Base-by-base conservation (phyloP, 179 eudicot genomes). In the Sideroxylon spinosum region DNA sequence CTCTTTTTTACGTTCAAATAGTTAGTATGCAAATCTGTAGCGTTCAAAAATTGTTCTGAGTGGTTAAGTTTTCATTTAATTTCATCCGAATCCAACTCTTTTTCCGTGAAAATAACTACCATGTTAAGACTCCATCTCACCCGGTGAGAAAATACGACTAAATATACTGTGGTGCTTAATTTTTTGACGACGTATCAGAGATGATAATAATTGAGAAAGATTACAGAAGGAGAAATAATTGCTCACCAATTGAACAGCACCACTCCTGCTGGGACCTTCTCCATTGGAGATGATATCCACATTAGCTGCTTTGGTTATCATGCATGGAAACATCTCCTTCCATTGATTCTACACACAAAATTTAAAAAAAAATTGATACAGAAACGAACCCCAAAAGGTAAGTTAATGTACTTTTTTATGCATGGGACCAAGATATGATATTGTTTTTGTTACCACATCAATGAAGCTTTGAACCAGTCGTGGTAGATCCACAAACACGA, bases 241-340 rank as follows among this genome's bases (percentile, higher is more conserved):
- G 78, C 93, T 89, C 74, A 93, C 99, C 90, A 96, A 79, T 76
- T 92, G 98, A 78, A 89, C 78, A 2, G 88, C 92, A 23, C 98
- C 99, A 65, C 89, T 85, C 82, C 68, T 86, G 80, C 84, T 85
- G 7, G 85, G 86, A 62, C 92, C 98, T 81, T 92, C 97, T 67
- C 99, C 97, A 75, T 71, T 81, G 78, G 79, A 72, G 68, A 96
- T 90, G 37, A 91, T 92, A 81, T 92, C 97, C 19, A 95, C 89
- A 29, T 91, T 87, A 63, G 90, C 93, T 32, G 98, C 98, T 83
- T 92, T 90, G 0, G 99, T 89, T 74, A 95, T 85, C 87, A 95
- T 80, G 85, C 89, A 83, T 26, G 97, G 96, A 84, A 96, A 94
- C 94, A 96, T 86, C 79, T 96, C 99, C 82, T 87, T 90, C 98